Evolutionary conservation across 805 yeast species (phyloP).

Genomic region (Blastobotrys terrestris): DNA sequence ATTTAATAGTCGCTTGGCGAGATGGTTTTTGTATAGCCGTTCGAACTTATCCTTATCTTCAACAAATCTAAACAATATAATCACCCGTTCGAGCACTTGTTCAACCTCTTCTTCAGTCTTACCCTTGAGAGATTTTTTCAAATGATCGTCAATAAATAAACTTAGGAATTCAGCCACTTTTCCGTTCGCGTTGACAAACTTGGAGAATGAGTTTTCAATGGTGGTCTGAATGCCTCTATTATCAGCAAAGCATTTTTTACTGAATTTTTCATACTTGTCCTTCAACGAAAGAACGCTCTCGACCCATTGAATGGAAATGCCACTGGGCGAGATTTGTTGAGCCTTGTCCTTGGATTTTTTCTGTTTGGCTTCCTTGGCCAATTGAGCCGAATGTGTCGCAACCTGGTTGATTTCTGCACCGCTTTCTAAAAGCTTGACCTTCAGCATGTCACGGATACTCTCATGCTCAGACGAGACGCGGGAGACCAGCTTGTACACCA

Average conservation of each 20-base stretch:
- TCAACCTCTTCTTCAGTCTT: slow-evolving; percentile 42
- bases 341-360: slow-evolving; percentile 12
- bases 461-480: slow-evolving; percentile 50
- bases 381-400: slow-evolving; percentile 16
- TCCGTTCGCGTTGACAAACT: slow-evolving; percentile 48
- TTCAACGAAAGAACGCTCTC: slow-evolving; percentile 48
- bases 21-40: slow-evolving; percentile 73
- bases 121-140: slow-evolving; percentile 45
- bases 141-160: slow-evolving; percentile 50
- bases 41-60: slow-evolving; percentile 84
- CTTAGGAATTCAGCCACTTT: slow-evolving; percentile 51
- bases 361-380: slow-evolving; percentile 14
- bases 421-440: slow-evolving; percentile 35
- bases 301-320: slow-evolving; percentile 65
- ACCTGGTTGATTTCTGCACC: slow-evolving; percentile 38
- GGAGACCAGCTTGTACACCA: slow-evolving; percentile 44
- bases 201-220: slow-evolving; percentile 55
- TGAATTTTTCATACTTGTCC: slow-evolving; percentile 44
- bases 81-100: slow-evolving; percentile 46
- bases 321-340: slow-evolving; percentile 29
- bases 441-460: slow-evolving; percentile 43
- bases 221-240: slow-evolving; percentile 47
- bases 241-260: slow-evolving; percentile 42
- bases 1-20: slow-evolving; percentile 71
- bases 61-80: slow-evolving; percentile 58